Conservation (phyloP, 208 protist genomes). For the Trichomonas tenax region DNA sequence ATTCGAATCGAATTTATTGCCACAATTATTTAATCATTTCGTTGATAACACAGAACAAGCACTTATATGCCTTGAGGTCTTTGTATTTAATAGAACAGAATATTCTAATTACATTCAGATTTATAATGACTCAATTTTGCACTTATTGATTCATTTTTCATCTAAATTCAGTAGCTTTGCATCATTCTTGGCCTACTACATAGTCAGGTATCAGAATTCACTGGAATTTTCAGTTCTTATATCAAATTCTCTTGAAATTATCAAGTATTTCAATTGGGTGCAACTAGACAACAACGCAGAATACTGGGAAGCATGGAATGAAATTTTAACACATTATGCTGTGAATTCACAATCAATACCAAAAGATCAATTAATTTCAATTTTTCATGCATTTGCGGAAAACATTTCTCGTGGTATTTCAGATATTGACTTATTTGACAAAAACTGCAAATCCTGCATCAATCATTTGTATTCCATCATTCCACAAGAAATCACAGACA, state of each 20-base stretch:
- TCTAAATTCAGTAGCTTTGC: neutral
- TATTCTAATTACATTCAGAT: neutral
- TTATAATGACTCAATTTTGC: neutral
- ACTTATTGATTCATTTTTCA: neutral
- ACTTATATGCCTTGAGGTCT: neutral
- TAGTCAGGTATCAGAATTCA: neutral
- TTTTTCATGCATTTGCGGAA: neutral
- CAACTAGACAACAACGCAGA: neutral
- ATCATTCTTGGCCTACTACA: neutral
- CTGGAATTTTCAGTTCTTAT: neutral
- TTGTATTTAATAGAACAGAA: neutral
- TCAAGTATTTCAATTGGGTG: neutral
- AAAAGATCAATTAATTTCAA: neutral
- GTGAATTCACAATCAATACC: neutral
- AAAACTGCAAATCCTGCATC: neutral
- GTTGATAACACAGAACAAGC: neutral
- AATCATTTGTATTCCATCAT: neutral
- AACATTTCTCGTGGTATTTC: neutral
- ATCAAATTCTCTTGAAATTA: neutral
- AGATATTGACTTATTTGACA: neutral
- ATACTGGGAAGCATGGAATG: neutral
- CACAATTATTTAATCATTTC: neutral
- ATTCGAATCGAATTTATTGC: neutral
- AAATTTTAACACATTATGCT: neutral
- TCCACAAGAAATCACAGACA: neutral